Percentiles rank a stretch among this genome's conserved stretches.
phyloP scores from a whole-genome alignment of 2,329 filamentous ascomycete genomes.

The Xylariaceae sp. region DNA sequence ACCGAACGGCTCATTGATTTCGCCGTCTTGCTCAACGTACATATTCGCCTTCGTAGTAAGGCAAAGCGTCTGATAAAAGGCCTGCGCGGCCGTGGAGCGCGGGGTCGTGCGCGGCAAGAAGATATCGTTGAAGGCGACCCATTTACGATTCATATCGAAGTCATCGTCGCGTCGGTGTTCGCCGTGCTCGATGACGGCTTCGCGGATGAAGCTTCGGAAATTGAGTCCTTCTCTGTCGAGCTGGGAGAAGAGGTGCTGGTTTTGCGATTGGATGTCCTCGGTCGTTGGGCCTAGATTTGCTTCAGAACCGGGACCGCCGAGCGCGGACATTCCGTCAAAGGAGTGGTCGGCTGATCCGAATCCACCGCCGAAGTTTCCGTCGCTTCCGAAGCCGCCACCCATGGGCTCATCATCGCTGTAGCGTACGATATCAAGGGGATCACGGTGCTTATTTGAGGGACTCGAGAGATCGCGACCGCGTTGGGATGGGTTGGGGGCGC shows the following conservation, averaged over 20 bases:
- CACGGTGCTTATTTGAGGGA: slow-evolving; percentile 36
- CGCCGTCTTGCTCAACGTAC: slow-evolving; percentile 55
- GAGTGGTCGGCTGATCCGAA: slow-evolving; percentile 32
- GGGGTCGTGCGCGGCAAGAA: slow-evolving; percentile 53
- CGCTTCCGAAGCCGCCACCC: slow-evolving; percentile 32
- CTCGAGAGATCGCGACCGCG: slow-evolving; percentile 40
- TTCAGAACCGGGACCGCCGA: slow-evolving; percentile 3
- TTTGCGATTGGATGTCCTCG: slow-evolving; percentile 18
- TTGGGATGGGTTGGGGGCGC: slow-evolving; percentile 37
- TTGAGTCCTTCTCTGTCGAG: slow-evolving; percentile 44
- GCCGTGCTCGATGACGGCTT: slow-evolving; percentile 31
- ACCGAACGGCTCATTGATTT: slow-evolving; percentile 39
- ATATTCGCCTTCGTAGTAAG: slow-evolving; percentile 63
- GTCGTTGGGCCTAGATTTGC: slow-evolving; percentile 7
- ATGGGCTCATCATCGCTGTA: slow-evolving; percentile 41
- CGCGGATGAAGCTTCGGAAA: slow-evolving; percentile 42
- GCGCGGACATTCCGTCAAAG: slow-evolving; percentile 26
- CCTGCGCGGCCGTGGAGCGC: slow-evolving; percentile 64
- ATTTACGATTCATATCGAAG: slow-evolving; percentile 33
- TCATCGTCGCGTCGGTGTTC: slow-evolving; percentile 31
- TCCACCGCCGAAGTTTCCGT: slow-evolving; percentile 31
- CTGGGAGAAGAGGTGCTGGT: slow-evolving; percentile 17
- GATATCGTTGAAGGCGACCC: slow-evolving; percentile 64
- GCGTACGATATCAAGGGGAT: slow-evolving; percentile 39
- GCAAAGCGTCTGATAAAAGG: slow-evolving; percentile 67